Evolutionary conservation across 2,329 filamentous ascomycete genomes (phyloP).

Genomic region (Chaetomiaceae sp.): DNA sequence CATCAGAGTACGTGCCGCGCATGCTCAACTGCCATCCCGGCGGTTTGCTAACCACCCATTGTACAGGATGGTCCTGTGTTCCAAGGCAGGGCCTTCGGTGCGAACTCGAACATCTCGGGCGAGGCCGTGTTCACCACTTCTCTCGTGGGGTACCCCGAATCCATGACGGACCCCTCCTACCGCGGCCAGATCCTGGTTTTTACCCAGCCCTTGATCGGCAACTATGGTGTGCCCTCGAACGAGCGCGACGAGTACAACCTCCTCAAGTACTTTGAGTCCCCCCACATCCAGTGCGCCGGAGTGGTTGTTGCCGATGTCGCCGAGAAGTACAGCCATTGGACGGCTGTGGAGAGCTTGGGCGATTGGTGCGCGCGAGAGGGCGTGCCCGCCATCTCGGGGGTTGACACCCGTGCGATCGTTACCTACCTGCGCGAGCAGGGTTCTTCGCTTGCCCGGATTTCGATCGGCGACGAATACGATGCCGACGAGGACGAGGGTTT

Average conservation of each 20-base stretch:
- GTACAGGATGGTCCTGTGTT: slow-evolving; percentile 85
- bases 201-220: slow-evolving; percentile 95
- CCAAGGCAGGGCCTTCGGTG: slow-evolving; percentile 92
- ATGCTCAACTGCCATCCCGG: background rate
- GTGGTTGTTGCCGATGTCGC: slow-evolving; percentile 95
- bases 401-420: slow-evolving; percentile 95
- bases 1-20: slow-evolving; percentile 60
- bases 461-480: slow-evolving; percentile 95
- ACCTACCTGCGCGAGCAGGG: slow-evolving; percentile 93
- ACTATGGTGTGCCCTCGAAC: slow-evolving; percentile 91
- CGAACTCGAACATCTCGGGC: slow-evolving; percentile 92
- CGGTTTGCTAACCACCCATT: slow-evolving; percentile 25
- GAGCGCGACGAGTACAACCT: slow-evolving; percentile 82
- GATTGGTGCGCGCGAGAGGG: slow-evolving; percentile 96
- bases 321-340: slow-evolving; percentile 95
- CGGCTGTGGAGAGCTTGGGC: slow-evolving; percentile 85
- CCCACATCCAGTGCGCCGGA: slow-evolving; percentile 92
- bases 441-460: slow-evolving; percentile 90
- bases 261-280: slow-evolving; percentile 96
- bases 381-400: slow-evolving; percentile 90
- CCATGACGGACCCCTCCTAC: slow-evolving; percentile 81
- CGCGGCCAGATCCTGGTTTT: slow-evolving; percentile 96
- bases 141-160: slow-evolving; percentile 95
- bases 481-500: slow-evolving; percentile 96
- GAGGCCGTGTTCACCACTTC: slow-evolving; percentile 99